Evolutionary conservation across 768 basidiomycete species (phyloP).

Genomic region (Podaxis sp.): DNA sequence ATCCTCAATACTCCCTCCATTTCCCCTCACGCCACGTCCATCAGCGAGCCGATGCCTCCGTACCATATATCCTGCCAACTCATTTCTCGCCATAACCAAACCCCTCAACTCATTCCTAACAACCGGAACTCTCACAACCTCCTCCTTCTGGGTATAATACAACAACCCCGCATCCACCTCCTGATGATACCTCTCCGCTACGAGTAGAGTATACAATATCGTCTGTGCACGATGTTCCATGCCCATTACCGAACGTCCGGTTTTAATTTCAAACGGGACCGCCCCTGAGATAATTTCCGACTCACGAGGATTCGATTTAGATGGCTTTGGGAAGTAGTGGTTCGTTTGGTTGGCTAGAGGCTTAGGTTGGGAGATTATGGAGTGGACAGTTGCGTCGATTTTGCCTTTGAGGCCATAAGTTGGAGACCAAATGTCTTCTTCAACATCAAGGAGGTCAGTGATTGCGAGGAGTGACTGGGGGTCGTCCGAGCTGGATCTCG

Average conservation of each 20-base stretch:
- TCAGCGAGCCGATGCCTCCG: slow-evolving; percentile 14
- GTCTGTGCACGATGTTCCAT: slow-evolving; percentile 98
- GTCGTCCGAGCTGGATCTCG: slow-evolving; percentile 45
- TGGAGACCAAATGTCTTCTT: slow-evolving; percentile 98
- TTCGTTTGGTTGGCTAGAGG: slow-evolving; percentile 13
- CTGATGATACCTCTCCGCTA: slow-evolving; percentile 85
- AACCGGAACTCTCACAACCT: slow-evolving; percentile 74
- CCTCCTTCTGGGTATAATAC: slow-evolving; percentile 91
- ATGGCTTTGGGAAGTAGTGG: slow-evolving; percentile 11
- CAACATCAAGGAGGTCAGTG: slow-evolving; percentile 73
- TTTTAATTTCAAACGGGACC: slow-evolving; percentile 95
- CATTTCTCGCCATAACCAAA: slow-evolving; percentile 78
- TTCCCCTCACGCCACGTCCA: slow-evolving; percentile 6
- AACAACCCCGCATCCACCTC: slow-evolving; percentile 80
- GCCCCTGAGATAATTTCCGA: slow-evolving; percentile 30
- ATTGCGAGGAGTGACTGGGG: slow-evolving; percentile 64
- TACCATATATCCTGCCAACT: slow-evolving; percentile 73
- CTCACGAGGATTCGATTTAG: neutral
- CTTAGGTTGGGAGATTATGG: slow-evolving; percentile 7
- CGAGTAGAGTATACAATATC: slow-evolving; percentile 90
- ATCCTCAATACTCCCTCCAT: slow-evolving; percentile 17
- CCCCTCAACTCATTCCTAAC: slow-evolving; percentile 80
- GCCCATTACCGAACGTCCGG: slow-evolving; percentile 67
- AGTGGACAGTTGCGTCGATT: slow-evolving; percentile 78
- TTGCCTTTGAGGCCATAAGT: slow-evolving; percentile 95